phyloP scores from a whole-genome alignment of 805 yeast genomes.

The Candida ascalaphidarum region DNA sequence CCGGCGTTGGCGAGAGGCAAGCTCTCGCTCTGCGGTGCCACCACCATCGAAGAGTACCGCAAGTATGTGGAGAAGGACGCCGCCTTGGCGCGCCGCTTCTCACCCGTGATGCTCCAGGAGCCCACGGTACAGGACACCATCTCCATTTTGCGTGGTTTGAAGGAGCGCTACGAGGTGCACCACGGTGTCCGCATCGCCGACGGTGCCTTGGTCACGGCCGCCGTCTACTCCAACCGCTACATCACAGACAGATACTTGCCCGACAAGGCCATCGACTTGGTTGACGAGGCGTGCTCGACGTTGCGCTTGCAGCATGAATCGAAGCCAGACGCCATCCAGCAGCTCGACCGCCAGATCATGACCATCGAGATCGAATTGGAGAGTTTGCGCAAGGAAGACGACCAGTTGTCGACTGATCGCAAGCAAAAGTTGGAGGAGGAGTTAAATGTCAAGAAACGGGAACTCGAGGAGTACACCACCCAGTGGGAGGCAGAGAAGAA shows the following conservation, averaged over 20 bases:
- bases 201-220: slow-evolving; percentile 89
- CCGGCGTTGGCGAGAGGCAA: slow-evolving; percentile 93
- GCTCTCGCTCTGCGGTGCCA: slow-evolving; percentile 92
- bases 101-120: slow-evolving; percentile 77
- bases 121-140: slow-evolving; percentile 90
- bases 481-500: slow-evolving; percentile 82
- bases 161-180: slow-evolving; percentile 92
- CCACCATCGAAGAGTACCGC: slow-evolving; percentile 87
- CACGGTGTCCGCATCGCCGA: slow-evolving; percentile 95
- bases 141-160: slow-evolving; percentile 84
- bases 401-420: slow-evolving; percentile 73
- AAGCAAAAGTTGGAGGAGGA: slow-evolving; percentile 65
- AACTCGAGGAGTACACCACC: slow-evolving; percentile 61
- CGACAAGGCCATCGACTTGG: slow-evolving; percentile 93
- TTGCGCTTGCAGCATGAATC: slow-evolving; percentile 92
- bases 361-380: slow-evolving; percentile 93
- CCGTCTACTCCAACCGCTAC: slow-evolving; percentile 80
- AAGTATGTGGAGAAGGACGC: slow-evolving; percentile 95
- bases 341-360: slow-evolving; percentile 81
- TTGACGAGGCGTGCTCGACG: slow-evolving; percentile 96
- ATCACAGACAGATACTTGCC: slow-evolving; percentile 88
- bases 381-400: slow-evolving; percentile 88
- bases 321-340: slow-evolving; percentile 90
- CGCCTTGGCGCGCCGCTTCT: slow-evolving; percentile 90
- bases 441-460: slow-evolving; percentile 52